Conservation (phyloP, 805 yeast genomes). For the Candida pini region DNA sequence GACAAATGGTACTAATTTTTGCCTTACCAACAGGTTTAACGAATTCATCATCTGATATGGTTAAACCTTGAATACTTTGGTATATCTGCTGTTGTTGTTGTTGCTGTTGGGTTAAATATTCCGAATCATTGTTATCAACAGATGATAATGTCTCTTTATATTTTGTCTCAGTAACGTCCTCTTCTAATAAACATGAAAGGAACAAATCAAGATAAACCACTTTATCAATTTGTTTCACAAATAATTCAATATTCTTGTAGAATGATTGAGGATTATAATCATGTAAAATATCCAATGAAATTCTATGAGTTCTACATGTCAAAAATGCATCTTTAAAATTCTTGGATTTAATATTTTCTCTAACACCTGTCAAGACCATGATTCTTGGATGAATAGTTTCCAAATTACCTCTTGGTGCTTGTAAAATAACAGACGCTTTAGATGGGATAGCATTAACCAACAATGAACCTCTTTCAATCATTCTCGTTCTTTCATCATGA, state of each 20-base stretch:
- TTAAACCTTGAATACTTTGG: conserved; percentile 2
- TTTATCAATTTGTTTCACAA: conserved; percentile 63
- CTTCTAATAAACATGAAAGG: conserved; percentile 78
- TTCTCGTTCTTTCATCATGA: conserved; percentile 88
- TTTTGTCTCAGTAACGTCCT: conserved; percentile 76
- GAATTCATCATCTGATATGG: neutral
- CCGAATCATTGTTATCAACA: too few species aligned
- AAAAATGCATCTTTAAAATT: conserved; percentile 70
- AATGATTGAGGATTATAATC: conserved; percentile 80
- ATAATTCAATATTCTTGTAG: conserved; percentile 52
- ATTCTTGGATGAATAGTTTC: conserved; percentile 93
- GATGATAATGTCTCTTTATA: conserved; percentile 66
- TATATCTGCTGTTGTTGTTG: conserved; percentile 8
- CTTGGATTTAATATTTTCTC: conserved; percentile 54
- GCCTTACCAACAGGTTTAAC: conserved; percentile 16
- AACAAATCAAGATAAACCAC: conserved; percentile 82
- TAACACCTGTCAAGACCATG: conserved; percentile 79
- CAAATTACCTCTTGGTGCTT: conserved; percentile 93
- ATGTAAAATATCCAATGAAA: conserved; percentile 82
- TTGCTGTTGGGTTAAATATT: conserved; percentile 7
- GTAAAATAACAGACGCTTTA: conserved; percentile 74
- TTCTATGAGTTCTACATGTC: conserved; percentile 85
- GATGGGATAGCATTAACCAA: conserved; percentile 78
- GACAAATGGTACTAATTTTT: conserved; percentile 75
- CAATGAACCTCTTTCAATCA: conserved; percentile 88